Evolutionary conservation across 305 asterid genomes (phyloP).

Genomic region (Stenogyne calaminthoides): DNA sequence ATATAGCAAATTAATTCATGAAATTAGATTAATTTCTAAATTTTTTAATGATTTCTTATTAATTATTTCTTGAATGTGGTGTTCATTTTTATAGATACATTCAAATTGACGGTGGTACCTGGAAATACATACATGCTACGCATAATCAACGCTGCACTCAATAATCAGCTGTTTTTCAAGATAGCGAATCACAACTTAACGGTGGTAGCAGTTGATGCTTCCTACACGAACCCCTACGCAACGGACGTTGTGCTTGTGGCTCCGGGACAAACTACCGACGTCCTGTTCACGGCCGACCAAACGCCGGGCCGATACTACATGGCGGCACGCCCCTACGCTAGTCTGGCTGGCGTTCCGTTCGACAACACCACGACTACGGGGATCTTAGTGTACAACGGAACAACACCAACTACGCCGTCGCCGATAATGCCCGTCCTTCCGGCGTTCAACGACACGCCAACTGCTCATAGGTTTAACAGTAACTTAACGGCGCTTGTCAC

Average conservation of each 20-base stretch:
- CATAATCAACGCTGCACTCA: constrained; percentile 78
- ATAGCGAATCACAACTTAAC: constrained; percentile 57
- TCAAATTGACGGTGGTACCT: constrained; percentile 35
- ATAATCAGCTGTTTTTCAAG: constrained; percentile 53
- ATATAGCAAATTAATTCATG: background rate
- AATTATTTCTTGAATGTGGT: background rate
- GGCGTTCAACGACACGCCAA: constrained; percentile 66
- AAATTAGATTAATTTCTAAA: background rate
- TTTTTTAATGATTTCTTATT: too few species aligned
- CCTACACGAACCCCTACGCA: constrained; percentile 56
- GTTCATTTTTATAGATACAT: constrained; percentile 35
- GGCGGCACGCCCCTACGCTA: constrained; percentile 55
- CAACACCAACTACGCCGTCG: constrained; percentile 28
- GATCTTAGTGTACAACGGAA: constrained; percentile 40
- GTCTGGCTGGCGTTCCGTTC: constrained; percentile 34
- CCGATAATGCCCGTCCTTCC: constrained; percentile 61
- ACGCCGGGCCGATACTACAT: constrained; percentile 52
- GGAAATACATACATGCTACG: constrained; percentile 65
- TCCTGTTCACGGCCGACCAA: constrained; percentile 50
- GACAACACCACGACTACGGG: constrained; percentile 62
- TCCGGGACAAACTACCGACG: constrained; percentile 70
- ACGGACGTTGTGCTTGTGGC: constrained; percentile 57
- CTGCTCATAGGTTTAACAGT: constrained; percentile 50
- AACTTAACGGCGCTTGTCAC: constrained; percentile 52
- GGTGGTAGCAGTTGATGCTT: constrained; percentile 60